Base-by-base conservation (phyloP, 2,329 filamentous ascomycete genomes). In the Westerdykella sp. region DNA sequence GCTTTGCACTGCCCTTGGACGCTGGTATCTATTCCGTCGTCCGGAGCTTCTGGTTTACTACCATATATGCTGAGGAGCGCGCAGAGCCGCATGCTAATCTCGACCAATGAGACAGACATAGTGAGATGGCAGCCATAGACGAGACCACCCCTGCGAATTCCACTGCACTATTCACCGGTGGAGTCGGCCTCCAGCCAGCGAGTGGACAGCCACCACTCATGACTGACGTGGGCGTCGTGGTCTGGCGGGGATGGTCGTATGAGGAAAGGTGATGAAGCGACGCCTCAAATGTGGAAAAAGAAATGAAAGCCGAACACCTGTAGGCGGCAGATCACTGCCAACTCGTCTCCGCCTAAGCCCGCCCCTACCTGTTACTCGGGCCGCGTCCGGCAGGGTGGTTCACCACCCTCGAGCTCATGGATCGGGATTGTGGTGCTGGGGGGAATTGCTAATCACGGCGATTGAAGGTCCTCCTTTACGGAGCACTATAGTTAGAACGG, bases 41-140 rank as follows among this genome's bases (percentile, higher is more conserved):
- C 32, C 5, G 32, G 25, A 28, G 32, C 32, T 35, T 12, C 32
- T 54, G 47, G 43, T 50, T 41, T 46, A 39, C 48, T 44, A 18
- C 56, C 47, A 54, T 65, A 64, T 65, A 66, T 63, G 58, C 46
- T 53, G 31, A 42, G 43, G 41, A 44, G 14, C 21, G 55, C 45
- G 62, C 63, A 66, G 63, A 66, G 63, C 63, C 63, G 59, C 63
- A 66, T 61, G 30, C 18, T 21, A 21, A 15, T 14, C 16, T 10
- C 13, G 23, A 6, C 18, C 44, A 44, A 44, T 41, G n/a, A 41
- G 23, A 12, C 34, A 14, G 30, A 23, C 15, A n/a, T 21, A 30
- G 38, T 16, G 11, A 13, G 14, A 6, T 9, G 15, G n/a, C 31
- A 15, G 13, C 13, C 16, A 14, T 13, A 13, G 14, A n/a, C 6